Evolutionary conservation across 148 eudicot genomes (phyloP).

Genomic region (Diospyros lotus): DNA sequence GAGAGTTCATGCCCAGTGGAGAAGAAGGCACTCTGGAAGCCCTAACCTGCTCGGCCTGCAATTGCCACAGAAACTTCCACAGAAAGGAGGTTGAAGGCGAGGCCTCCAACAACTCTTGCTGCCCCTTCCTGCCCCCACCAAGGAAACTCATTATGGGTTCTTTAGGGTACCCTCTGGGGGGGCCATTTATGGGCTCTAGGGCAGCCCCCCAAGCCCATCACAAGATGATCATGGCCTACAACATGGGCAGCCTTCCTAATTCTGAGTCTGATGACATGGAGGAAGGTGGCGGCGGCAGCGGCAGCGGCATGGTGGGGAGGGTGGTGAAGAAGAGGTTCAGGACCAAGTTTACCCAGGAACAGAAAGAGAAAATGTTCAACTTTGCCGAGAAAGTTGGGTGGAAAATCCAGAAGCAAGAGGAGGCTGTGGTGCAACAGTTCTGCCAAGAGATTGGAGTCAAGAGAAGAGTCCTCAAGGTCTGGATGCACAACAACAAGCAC

Average conservation of each 20-base stretch:
- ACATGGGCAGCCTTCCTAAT: slow-evolving; percentile 25
- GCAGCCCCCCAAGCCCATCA: slow-evolving; percentile 23
- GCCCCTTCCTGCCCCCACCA: slow-evolving; percentile 23
- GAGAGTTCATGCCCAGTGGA: slow-evolving; percentile 67
- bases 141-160: slow-evolving; percentile 40
- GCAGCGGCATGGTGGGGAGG: slow-evolving; percentile 13
- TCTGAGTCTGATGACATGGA: slow-evolving; percentile 50
- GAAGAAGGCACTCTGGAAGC: slow-evolving; percentile 51
- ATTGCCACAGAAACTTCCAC: slow-evolving; percentile 67
- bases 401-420: slow-evolving; percentile 73
- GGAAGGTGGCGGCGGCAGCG: slow-evolving; percentile 12
- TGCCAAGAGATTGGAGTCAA: slow-evolving; percentile 69
- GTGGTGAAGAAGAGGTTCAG: slow-evolving; percentile 57
- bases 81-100: slow-evolving; percentile 50
- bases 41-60: slow-evolving; percentile 59
- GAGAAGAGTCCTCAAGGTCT: slow-evolving; percentile 62
- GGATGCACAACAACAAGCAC: slow-evolving; percentile 81
- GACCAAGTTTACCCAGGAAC: slow-evolving; percentile 57
- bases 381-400: slow-evolving; percentile 75
- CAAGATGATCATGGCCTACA: slow-evolving; percentile 41
- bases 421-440: slow-evolving; percentile 53
- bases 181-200: slow-evolving; percentile 20
- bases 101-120: slow-evolving; percentile 22
- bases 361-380: slow-evolving; percentile 58
- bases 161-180: slow-evolving; percentile 28